Evolutionary conservation across 768 basidiomycete genomes (phyloP).

Genomic region (Leucocoprinus sp.): DNA sequence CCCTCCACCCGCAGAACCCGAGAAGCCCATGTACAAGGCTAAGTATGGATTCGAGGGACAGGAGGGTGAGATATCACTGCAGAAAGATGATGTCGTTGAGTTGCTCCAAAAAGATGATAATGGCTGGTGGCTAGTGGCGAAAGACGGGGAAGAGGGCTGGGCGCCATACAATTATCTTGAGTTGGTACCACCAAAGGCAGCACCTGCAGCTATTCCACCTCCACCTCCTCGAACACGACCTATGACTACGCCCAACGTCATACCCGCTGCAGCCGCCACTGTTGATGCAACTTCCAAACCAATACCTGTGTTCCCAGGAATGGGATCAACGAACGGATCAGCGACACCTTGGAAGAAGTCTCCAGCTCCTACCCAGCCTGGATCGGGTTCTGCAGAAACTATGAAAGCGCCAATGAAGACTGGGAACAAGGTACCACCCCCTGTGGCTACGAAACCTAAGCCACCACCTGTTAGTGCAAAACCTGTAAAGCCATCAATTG

Average conservation of each 20-base stretch:
- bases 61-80: constrained; percentile 82
- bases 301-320: constrained; percentile 74
- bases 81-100: constrained; percentile 90
- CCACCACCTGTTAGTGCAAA: constrained; percentile 51
- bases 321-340: constrained; percentile 59
- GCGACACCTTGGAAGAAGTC: constrained; percentile 69
- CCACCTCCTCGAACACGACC: constrained; percentile 60
- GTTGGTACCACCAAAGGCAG: constrained; percentile 58
- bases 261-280: constrained; percentile 32
- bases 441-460: constrained; percentile 59
- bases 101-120: constrained; percentile 89
- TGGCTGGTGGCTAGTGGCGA: constrained; percentile 98
- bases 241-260: constrained; percentile 28
- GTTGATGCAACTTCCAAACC: constrained; percentile 69
- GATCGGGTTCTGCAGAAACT: too few relatives aligned
- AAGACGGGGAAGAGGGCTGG: constrained; percentile 80
- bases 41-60: constrained; percentile 92
- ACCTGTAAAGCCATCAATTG: constrained; percentile 46
- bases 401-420: constrained; percentile 24
- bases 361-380: constrained; percentile 23
- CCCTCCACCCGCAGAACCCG: constrained; percentile 51
- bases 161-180: constrained; percentile 93
- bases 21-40: constrained; percentile 71
- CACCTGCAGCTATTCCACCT: constrained; percentile 55
- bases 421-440: constrained; percentile 47